Percentiles rank a stretch among this genome's conserved stretches.
phyloP scores from a whole-genome alignment of 73 alveolate species.

The Blepharisma stoltei region DNA sequence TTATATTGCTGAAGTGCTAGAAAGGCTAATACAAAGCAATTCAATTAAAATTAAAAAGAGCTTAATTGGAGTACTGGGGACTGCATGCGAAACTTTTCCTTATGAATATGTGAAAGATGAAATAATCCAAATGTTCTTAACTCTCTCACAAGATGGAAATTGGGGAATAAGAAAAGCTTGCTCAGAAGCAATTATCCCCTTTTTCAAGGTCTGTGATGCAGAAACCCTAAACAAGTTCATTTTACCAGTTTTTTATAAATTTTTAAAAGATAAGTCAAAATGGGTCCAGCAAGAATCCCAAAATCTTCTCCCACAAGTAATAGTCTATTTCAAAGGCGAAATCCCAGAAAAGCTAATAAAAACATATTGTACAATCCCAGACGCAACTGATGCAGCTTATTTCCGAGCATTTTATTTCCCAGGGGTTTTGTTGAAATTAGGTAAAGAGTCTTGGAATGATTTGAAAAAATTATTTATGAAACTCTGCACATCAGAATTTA shows the following conservation, averaged over 20 bases:
- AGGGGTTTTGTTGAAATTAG: background rate
- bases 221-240: background rate
- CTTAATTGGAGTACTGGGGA: too few species aligned
- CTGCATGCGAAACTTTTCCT: too few species aligned
- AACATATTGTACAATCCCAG: background rate
- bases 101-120: too few species aligned
- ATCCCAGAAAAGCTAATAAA: background rate
- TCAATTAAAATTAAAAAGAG: too few species aligned
- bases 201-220: too few species aligned
- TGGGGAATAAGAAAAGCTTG: too few species aligned
- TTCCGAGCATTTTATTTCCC: background rate
- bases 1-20: too few species aligned
- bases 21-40: too few species aligned
- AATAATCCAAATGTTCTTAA: too few species aligned
- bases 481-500: background rate
- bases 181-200: too few species aligned
- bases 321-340: background rate
- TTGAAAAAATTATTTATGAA: constrained; percentile 15
- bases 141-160: too few species aligned
- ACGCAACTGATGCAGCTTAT: background rate
- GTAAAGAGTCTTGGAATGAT: constrained; percentile 2
- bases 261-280: constrained; percentile 16
- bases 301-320: background rate
- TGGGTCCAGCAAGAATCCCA: constrained; percentile 15
- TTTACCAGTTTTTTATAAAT: constrained; percentile 10